These are phyloP conservation scores for Sarcodon sp. DNA, from an alignment of 768 basidiomycete genomes.

Conservation along the genomic window DNA sequence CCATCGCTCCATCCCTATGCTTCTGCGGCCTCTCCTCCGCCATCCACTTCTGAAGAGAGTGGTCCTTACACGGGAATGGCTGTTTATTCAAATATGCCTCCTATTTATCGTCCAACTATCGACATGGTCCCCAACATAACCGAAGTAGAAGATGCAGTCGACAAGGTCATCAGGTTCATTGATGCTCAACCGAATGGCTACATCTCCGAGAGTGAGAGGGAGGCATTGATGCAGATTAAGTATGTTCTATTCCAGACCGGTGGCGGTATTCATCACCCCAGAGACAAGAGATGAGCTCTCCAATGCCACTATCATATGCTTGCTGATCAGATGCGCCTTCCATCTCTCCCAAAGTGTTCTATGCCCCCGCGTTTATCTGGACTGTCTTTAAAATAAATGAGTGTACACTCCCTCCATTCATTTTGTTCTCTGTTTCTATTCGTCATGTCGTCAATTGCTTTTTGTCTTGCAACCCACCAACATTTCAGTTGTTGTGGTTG, in stretches of 20 bases:
- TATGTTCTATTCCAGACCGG: slow-evolving; percentile 37
- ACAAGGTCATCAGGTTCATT: slow-evolving; percentile 39
- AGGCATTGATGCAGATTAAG: slow-evolving; percentile 33
- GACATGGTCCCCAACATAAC: slow-evolving; percentile 7
- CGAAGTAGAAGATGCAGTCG: slow-evolving; percentile 41
- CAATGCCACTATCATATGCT: background rate
- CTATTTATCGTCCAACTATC: too few relatives aligned
- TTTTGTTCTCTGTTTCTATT: background rate
- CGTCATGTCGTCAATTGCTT: background rate
- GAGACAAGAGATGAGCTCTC: background rate
- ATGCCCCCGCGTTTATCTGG: background rate
- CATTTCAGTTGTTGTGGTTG: background rate
- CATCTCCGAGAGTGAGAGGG: slow-evolving; percentile 23
- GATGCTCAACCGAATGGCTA: slow-evolving; percentile 24
- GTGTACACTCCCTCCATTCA: background rate
- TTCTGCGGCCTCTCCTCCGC: too few relatives aligned
- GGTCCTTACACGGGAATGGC: too few relatives aligned
- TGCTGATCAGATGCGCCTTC: background rate
- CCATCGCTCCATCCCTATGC: too few relatives aligned
- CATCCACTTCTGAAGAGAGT: too few relatives aligned
- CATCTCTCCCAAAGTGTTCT: background rate
- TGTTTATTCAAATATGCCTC: too few relatives aligned
- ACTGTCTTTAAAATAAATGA: background rate
- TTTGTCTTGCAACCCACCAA: slow-evolving; percentile 2
- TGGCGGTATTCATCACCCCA: slow-evolving; percentile 6